Base-by-base conservation (phyloP, 2,329 filamentous ascomycete species). In the Sclerotiophoma versabilis region DNA sequence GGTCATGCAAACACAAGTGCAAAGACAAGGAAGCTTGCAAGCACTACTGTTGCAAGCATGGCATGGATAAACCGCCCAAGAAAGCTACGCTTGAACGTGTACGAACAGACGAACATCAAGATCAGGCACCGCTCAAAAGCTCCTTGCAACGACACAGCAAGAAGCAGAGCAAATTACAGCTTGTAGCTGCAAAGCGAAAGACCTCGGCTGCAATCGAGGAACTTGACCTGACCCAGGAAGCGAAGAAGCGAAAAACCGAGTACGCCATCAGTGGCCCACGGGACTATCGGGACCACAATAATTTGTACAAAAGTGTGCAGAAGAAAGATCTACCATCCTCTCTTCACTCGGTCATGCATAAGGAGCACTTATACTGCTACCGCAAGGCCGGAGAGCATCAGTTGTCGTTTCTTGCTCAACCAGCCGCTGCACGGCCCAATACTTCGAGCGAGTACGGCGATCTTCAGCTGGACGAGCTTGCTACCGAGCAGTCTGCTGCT, bases 1-100 rank as follows among this genome's bases (percentile, higher is more conserved):
- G 87, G 85, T 81, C 82, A 29, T 93, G 90, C 74, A 88, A 88
- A 53, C 90, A 93, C 66, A 73, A 73, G 15, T 93, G 90, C 76
- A 85, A 83, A 63, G 79, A 87, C 60, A 86, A 84, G 62, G 76
- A 71, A 32, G 75, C 68, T 9, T 93, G 90, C 72, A 90, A 86
- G 62, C 90, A 93, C 64, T 73, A 83, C 29, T 93, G 90, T 65
- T 93, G 90, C 65, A 82, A 82, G 20, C 85, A 90, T 55, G 90
- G 90, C 0, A 68, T 90, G 15, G 85, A 90, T 29, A 90, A 86
- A 58, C 87, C 84, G 53, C 78, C 74, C 5, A 83, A 83, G 63
- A 66, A 77, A 32, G 61, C 72, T 36, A 57, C 32, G 9, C 51
- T 60, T 26, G 76, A 75, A 57, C 64, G 65, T 37, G 32, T 49